Evolutionary conservation across 192 early-diverging fungal species (phyloP), one percentile per base, ranked within the genome.

Genomic region (Chytriomyces hyalinus): DNA sequence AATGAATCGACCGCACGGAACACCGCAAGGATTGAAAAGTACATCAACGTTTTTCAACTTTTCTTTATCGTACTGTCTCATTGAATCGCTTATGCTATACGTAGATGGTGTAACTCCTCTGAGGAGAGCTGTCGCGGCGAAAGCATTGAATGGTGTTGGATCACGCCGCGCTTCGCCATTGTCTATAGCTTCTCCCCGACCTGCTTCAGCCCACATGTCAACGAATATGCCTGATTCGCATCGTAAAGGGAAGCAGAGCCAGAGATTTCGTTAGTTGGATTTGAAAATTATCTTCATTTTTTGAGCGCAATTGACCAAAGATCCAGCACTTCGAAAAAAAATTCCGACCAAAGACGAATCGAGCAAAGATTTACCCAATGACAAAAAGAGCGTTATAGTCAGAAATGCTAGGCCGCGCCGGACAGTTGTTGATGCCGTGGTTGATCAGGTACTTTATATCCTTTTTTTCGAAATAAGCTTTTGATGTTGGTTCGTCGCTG

Each of bases 371-470:
- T 15, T 47, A 15, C 44, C 4, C 28, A 47, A 67, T 13, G 17
- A 8, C 15, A 47, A 24, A 15, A 13, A 67, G 44, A 13, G 5
- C 28, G 28, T 43, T 46, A 67, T 24, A 36, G 6, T 47, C 28
- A 17, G 15, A 67, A 43, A 15, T 15, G 4, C 24, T 3, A 45
- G 11, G 13, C 26, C 44, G 11, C 28, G 17, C 66, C 17, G 17
- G 44, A 67, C 46, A 15, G 36, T 44, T 49, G 68, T 53, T 11
- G 68, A 70, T 15, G 36, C 51, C 49, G 51, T 57, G n/a, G 68
- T 70, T 11, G 68, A 70, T 70, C 68, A 70, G 68, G 68, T 70
- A 57, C 7, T 44, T 57, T 20, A 5, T 57, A n/a, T 15, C 68
- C 45, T 53, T 51, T 24, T 53, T 26, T 57, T 70, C 20, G 53